Base-by-base conservation (phyloP, 176 grass and related monocot species). In the Olyra latifolia region DNA sequence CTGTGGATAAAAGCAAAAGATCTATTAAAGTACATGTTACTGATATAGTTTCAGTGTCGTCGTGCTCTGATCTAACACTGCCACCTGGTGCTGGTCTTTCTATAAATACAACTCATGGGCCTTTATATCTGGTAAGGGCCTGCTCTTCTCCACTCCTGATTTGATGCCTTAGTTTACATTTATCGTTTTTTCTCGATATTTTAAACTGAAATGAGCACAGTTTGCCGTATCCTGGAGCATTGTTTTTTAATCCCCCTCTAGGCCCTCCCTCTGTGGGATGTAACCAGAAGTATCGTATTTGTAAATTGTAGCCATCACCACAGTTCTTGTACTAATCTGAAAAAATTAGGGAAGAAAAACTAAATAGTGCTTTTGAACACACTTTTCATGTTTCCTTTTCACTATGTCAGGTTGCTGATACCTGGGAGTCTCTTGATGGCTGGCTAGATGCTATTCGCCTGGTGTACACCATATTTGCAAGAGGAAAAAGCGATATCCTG, bases 381-480 rank as follows among this genome's bases (percentile, higher is more conserved):
- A 55, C 4, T 28, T 17, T 55, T 5, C n/a, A 0, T 72, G 20
- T 74, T 38, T 20, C 0, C 3, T 48, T 63, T 15, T 38, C 0
- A 14, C 10, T 7, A 1, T 77, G 17, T 16, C 76, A 94, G 92
- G 92, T 91, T 71, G 92, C 92, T 28, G 92, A 94, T 63, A 91
- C 86, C n/a, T 89, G 89, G 92, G 92, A 94, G 14, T 84, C 87
- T 22, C 72, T 89, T 20, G 87, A 91, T 68, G 86, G 89, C 32
- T 94, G 92, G 92, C 66, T 91, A 9, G 92, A 94, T 75, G 92
- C 92, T 44, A 94, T 91, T 48, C 83, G 86, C 13, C 82, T 94
- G 10, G 86, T 94, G 63, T 91, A 94, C 77, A 94, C 89, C 35
- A 91, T 94, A 30, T 91, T 84, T 43, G 92, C 92, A 7, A 89